Conservation (phyloP, 495 filamentous ascomycete genomes). For the Lophiotrema nucula region DNA sequence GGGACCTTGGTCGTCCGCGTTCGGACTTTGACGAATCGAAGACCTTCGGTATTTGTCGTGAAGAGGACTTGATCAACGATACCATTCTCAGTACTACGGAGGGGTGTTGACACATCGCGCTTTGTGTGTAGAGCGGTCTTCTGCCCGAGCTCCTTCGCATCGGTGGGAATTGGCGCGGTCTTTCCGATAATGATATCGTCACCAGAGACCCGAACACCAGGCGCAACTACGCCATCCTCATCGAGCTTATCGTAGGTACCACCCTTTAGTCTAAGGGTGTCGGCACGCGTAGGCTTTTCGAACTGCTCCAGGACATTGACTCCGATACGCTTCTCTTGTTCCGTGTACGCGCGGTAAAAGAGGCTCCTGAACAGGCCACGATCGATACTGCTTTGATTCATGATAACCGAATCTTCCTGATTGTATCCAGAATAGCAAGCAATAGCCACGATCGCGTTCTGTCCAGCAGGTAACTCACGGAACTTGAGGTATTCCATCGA, state of each 20-base stretch:
- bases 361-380: constrained; percentile 95
- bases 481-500: constrained; percentile 99
- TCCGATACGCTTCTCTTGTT: constrained; percentile 91
- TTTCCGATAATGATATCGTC: constrained; percentile 99
- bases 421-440: constrained; percentile 98
- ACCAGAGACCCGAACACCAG: constrained; percentile 88
- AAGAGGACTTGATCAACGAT: constrained; percentile 92
- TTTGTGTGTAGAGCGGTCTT: constrained; percentile 86
- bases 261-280: constrained; percentile 87
- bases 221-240: constrained; percentile 88
- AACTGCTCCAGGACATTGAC: constrained; percentile 86
- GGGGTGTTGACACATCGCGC: constrained; percentile 88
- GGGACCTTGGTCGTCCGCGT: constrained; percentile 97
- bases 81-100: constrained; percentile 92
- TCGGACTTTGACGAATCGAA: constrained; percentile 93
- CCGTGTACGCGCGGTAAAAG: constrained; percentile 95
- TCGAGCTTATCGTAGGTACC: constrained; percentile 98
- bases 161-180: constrained; percentile 87
- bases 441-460: constrained; percentile 98
- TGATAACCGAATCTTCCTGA: constrained; percentile 99
- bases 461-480: constrained; percentile 91
- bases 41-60: constrained; percentile 85
- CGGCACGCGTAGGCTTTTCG: constrained; percentile 85
- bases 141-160: constrained; percentile 91
- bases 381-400: constrained; percentile 99